Conservation (phyloP, 768 basidiomycete species). For the Boletus pseudo-olivaceus region DNA sequence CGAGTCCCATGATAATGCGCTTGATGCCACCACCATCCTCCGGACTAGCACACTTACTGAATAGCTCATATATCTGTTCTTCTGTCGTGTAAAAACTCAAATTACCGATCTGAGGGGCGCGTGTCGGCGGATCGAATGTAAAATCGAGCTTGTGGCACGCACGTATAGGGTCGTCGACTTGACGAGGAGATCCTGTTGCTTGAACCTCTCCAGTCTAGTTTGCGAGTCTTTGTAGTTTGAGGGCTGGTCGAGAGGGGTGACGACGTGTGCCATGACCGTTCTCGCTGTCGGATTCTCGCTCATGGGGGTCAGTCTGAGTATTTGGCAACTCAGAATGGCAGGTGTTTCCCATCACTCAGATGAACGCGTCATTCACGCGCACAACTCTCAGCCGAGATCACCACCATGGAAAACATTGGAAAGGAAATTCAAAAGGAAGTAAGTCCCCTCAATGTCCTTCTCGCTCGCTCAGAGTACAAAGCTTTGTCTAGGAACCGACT, state of each 20-base stretch:
- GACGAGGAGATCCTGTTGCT: slow-evolving; percentile 73
- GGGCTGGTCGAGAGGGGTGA: slow-evolving; percentile 82
- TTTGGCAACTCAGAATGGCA: slow-evolving; percentile 21
- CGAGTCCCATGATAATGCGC: slow-evolving; percentile 92
- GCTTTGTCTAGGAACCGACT: slow-evolving; percentile 68
- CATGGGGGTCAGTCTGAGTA: not conserved
- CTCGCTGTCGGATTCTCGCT: not conserved
- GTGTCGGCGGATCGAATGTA: slow-evolving; percentile 17
- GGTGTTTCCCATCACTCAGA: slow-evolving; percentile 24
- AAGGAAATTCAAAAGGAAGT: slow-evolving; percentile 83
- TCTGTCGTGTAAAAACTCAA: slow-evolving; percentile 94
- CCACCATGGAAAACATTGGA: slow-evolving; percentile 82
- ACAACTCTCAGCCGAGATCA: slow-evolving; percentile 10
- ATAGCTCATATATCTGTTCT: slow-evolving; percentile 93
- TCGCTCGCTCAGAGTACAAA: slow-evolving; percentile 1
- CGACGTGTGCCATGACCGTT: slow-evolving; percentile 77
- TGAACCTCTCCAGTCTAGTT: slow-evolving; percentile 70
- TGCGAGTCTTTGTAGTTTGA: slow-evolving; percentile 98
- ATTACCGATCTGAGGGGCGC: slow-evolving; percentile 68
- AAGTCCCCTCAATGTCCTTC: slow-evolving; percentile 23
- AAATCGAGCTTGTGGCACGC: slow-evolving; percentile 31
- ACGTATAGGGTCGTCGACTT: slow-evolving; percentile 92
- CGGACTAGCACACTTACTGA: slow-evolving; percentile 83
- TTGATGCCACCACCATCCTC: slow-evolving; percentile 90
- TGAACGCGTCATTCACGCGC: slow-evolving; percentile 29